Evolutionary conservation across 441 rosid species (phyloP).

Genomic region (Eutrema salsugineum): DNA sequence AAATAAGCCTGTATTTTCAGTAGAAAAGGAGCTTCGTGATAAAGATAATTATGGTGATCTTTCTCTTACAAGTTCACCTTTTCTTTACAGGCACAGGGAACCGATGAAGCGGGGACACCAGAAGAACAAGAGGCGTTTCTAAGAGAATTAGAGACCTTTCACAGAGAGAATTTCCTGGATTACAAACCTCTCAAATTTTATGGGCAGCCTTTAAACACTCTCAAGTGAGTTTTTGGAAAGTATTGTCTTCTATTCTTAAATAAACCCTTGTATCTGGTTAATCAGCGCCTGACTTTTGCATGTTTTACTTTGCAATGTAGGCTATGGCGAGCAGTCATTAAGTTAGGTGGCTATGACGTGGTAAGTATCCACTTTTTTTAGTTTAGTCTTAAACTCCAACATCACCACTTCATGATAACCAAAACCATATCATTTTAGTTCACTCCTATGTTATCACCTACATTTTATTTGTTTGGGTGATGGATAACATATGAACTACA

Average conservation of each 20-base stretch:
- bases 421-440: conserved; percentile 10
- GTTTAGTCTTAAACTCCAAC: neutral
- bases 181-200: conserved; percentile 81
- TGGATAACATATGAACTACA: conserved; percentile 6
- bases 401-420: neutral
- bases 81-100: conserved; percentile 50
- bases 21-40: conserved; percentile 8
- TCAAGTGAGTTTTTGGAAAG: conserved; percentile 50
- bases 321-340: conserved; percentile 84
- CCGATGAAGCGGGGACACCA: conserved; percentile 61
- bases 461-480: neutral
- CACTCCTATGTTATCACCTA: neutral
- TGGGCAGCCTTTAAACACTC: conserved; percentile 70
- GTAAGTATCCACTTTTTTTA: conserved; percentile 39
- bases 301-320: conserved; percentile 39
- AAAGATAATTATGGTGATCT: neutral
- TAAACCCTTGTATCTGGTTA: neutral
- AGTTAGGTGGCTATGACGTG: conserved; percentile 89
- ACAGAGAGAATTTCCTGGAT: conserved; percentile 54
- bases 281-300: conserved; percentile 29
- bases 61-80: conserved; percentile 21
- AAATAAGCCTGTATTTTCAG: neutral
- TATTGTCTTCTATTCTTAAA: conserved; percentile 2
- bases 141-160: conserved; percentile 67
- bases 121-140: conserved; percentile 68